Evolutionary conservation across 306 rosid species (phyloP), one percentile per base, ranked within the genome.

Genomic region (Ormosia emarginata): DNA sequence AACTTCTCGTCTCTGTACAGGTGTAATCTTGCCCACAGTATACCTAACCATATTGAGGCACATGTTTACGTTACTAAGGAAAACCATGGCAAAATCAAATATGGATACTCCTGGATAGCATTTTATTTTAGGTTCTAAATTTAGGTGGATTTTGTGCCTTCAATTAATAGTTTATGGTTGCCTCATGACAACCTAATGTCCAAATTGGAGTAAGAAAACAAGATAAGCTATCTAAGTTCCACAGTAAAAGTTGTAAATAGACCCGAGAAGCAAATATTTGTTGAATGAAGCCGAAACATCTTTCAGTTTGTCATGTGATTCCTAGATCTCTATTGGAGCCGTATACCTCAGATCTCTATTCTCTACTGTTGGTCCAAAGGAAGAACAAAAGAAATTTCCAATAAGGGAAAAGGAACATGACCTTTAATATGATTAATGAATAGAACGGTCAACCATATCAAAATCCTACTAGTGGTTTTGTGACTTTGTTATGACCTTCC

Each of bases 21-120:
- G 97, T 10, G 98, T 94, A 80, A 94, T 94, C 89, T 94, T 94
- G 40, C 98, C 98, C 64, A 92, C 98, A 71, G 98, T 92, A 86
- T 94, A 94, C 86, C 98, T 94, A 87, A 83, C 78, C 89, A 91
- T 50, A 87, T 85, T 81, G 85, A 82, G 83, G 77, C 78, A 64
- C 59, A 44, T 47, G n/a, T 74, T 91, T 40, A 37, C 14, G 46
- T 36, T 77, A 67, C 44, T 7, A 2, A 50, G 86, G 65, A 84
- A 77, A 81, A 62, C 74, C 74, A 76, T 56, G 74, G 67, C 73
- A 77, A 62, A 50, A 47, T 47, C 33, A 67, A 40, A 71, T 65
- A 12, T 57, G 57, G 53, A 71, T 2, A 74, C 32, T 63, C 34
- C 11, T 40, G 47, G 40, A 24, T 29, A 14, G 59, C 74, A 47